Evolutionary conservation across 2,329 filamentous ascomycete species (phyloP), one percentile per base, ranked within the genome.

Genomic region (Lomentospora prolificans): DNA sequence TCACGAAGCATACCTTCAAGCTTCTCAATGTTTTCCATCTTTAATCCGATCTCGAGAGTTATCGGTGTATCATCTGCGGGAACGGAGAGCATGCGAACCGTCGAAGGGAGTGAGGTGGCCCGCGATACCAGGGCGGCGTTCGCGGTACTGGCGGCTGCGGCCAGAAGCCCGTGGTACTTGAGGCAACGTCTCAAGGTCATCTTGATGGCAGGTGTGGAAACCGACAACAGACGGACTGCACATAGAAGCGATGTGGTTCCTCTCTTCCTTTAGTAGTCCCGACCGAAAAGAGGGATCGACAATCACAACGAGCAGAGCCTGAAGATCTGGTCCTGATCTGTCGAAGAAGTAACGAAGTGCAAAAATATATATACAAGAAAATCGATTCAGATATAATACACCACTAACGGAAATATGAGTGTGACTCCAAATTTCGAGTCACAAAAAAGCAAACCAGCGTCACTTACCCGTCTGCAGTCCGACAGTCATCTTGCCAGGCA

Each of bases 121-220:
- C 55, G 36, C 17, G 55, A 56, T 24, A 51, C 27, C 17, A 56
- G 33, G 36, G 50, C 50, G 9, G 50, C 50, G 22, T 28, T 19
- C 25, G 55, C 30, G 17, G 27, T 17, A 3, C 24, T 12, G n/a
- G 30, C 33, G 19, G 41, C 12, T 4, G n/a, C 25, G 25, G 30
- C 48, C n/a, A 56, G 14, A 24, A 46, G 14, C 2, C 50, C 28
- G 3, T 19, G 28, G 27, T 17, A 4, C 46, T 19, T n/a, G 27
- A 31, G 10, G 10, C 27, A 9, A 7, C 28, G 12, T 51, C 6
- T 8, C 1, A 12, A 33, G 4, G 53, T 25, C 53, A 55, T 55
- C 25, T 30, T 36, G 10, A 12, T 22, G n/a, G 80, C 30, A 12
- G 12, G 30, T 33, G n/a, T 81, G 33, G 76, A 77, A 30, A 76